Evolutionary conservation across 2,329 filamentous ascomycete genomes (phyloP).

Genomic region (Hymenoscyphus albidus): DNA sequence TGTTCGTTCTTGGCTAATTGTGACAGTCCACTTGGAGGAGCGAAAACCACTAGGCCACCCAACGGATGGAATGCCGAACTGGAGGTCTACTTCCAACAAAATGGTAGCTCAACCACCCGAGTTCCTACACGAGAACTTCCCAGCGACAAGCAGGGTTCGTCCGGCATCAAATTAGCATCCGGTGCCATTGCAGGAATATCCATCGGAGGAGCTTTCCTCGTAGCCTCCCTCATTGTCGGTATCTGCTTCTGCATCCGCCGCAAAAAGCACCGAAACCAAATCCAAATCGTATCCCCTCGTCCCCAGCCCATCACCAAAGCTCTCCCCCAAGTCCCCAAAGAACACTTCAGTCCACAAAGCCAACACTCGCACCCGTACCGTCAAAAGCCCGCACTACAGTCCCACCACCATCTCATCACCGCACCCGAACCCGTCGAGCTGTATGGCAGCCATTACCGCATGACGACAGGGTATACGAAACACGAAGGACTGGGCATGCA

Average conservation of each 20-base stretch:
- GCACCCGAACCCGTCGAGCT: slow-evolving; percentile 14
- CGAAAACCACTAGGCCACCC: slow-evolving; percentile 48
- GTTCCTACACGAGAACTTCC: slow-evolving; percentile 44
- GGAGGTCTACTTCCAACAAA: slow-evolving; percentile 49
- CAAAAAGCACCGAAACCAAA: neutral
- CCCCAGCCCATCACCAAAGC: neutral
- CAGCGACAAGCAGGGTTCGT: slow-evolving; percentile 6
- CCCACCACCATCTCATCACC: slow-evolving; percentile 10
- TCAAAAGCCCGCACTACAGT: neutral
- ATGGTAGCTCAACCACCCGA: slow-evolving; percentile 43
- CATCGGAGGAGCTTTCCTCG: slow-evolving; percentile 36
- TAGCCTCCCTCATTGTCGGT: slow-evolving; percentile 32
- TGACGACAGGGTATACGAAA: neutral
- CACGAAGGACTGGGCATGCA: slow-evolving; percentile 4
- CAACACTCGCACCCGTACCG: neutral
- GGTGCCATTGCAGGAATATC: slow-evolving; percentile 45
- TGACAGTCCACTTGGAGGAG: slow-evolving; percentile 45
- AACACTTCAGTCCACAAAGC: slow-evolving; percentile 10
- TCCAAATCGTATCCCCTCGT: neutral
- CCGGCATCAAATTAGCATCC: slow-evolving; percentile 27
- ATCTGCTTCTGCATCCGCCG: slow-evolving; percentile 35
- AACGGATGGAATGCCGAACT: slow-evolving; percentile 50
- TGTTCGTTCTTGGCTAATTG: slow-evolving; percentile 1
- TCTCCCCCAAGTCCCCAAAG: slow-evolving; percentile 1
- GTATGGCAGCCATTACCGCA: slow-evolving; percentile 11